Evolutionary conservation across 129 eudicot genomes (phyloP).

Genomic region (Erigeron canadensis): DNA sequence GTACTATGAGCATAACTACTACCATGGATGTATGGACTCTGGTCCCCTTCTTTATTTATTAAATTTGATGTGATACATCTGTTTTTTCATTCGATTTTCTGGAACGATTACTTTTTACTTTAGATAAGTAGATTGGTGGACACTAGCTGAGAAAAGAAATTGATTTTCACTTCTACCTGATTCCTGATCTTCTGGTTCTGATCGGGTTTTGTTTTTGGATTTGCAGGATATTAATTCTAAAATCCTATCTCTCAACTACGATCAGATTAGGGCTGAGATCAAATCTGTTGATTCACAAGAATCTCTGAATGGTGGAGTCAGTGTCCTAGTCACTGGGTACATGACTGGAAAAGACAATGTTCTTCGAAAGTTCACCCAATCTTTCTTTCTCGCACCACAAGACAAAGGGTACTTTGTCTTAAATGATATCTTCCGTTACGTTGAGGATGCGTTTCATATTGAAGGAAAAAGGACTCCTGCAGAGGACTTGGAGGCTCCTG

Average conservation of each 20-base stretch:
- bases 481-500: constrained; percentile 42
- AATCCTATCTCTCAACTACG: constrained; percentile 71
- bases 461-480: constrained; percentile 34
- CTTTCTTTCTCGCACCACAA: constrained; percentile 96
- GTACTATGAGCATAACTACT: constrained; percentile 61
- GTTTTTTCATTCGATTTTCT: not conserved
- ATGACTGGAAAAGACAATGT: constrained; percentile 60
- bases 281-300: constrained; percentile 91
- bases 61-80: not conserved
- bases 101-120: not conserved
- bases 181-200: constrained; percentile 6
- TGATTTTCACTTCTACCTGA: not conserved
- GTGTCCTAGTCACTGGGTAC: constrained; percentile 80
- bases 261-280: constrained; percentile 65
- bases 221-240: constrained; percentile 76
- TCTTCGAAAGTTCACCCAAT: constrained; percentile 57
- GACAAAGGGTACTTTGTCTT: constrained; percentile 92
- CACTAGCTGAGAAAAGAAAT: not conserved
- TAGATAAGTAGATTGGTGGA: constrained; percentile 11
- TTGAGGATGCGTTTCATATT: constrained; percentile 40
- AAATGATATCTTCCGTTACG: constrained; percentile 79
- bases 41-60: not conserved
- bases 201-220: not conserved
- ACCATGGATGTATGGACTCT: constrained; percentile 63
- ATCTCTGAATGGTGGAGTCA: constrained; percentile 73